Evolutionary conservation across 305 asterid species (phyloP).

Genomic region (Fraxinus platypoda): DNA sequence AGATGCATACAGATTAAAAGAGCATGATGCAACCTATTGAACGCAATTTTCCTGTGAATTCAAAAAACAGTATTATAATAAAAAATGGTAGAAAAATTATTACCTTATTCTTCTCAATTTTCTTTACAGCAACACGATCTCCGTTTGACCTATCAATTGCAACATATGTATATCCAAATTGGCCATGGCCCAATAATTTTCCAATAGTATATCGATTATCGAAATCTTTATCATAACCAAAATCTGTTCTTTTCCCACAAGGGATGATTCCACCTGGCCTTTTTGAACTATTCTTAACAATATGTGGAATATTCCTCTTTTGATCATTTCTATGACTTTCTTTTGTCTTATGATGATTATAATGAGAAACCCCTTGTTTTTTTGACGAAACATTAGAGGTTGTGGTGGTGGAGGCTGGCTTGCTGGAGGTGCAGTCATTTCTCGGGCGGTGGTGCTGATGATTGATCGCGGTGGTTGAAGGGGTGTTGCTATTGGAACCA

Average conservation of each 20-base stretch:
- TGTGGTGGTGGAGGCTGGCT: conserved; percentile 18
- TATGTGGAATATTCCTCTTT: conserved; percentile 37
- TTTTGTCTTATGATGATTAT: conserved; percentile 31
- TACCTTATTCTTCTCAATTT: conserved; percentile 78
- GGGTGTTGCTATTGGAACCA: conserved; percentile 52
- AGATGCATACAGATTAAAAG: background rate
- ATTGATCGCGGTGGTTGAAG: conserved; percentile 28
- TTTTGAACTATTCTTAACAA: conserved; percentile 41
- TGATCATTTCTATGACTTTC: conserved; percentile 36
- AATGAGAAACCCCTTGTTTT: conserved; percentile 36
- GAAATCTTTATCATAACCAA: conserved; percentile 77
- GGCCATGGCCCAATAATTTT: conserved; percentile 80
- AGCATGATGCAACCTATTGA: background rate
- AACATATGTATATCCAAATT: conserved; percentile 80
- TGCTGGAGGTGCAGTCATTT: conserved; percentile 30
- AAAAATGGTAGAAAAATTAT: background rate
- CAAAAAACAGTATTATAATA: background rate
- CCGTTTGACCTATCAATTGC: conserved; percentile 67
- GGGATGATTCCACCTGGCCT: conserved; percentile 55
- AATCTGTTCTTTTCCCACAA: conserved; percentile 75
- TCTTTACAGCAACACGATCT: conserved; percentile 83
- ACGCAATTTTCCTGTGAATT: background rate
- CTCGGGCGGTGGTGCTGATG: conserved; percentile 30
- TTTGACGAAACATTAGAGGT: conserved; percentile 11
- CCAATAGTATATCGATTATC: conserved; percentile 57